Evolutionary conservation across 2,329 filamentous ascomycete species (phyloP).

Genomic region (Clarireedia sp.): DNA sequence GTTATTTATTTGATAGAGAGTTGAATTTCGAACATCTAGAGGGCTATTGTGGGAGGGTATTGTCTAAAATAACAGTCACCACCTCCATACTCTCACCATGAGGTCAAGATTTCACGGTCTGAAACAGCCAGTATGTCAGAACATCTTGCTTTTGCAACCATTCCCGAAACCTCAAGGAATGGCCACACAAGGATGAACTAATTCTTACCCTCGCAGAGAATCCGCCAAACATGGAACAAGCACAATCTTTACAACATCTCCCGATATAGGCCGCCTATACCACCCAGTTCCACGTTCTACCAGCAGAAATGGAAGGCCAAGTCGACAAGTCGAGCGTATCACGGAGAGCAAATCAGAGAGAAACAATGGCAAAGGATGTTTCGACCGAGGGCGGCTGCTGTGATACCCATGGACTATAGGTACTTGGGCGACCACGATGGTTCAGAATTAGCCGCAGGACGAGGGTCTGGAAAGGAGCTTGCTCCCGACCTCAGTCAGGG

Average conservation of each 20-base stretch:
- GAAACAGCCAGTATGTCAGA: conserved; percentile 7
- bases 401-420: conserved; percentile 74
- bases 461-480: conserved; percentile 58
- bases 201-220: conserved; percentile 53
- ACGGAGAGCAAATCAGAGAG: conserved; percentile 91
- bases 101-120: conserved; percentile 9
- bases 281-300: conserved; percentile 63
- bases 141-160: neutral
- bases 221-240: conserved; percentile 96
- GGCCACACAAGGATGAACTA: neutral
- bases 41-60: neutral
- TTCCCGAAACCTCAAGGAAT: neutral
- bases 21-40: neutral
- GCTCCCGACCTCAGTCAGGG: conserved; percentile 24
- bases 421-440: conserved; percentile 79
- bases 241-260: conserved; percentile 89
- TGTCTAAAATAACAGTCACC: neutral
- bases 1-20: neutral
- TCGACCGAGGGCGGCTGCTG: conserved; percentile 67
- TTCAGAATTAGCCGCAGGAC: conserved; percentile 71
- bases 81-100: conserved; percentile 5
- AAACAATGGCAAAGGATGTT: conserved; percentile 94
- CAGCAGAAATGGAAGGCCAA: conserved; percentile 98
- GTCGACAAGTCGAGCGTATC: conserved; percentile 73
- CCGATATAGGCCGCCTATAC: conserved; percentile 40